Evolutionary conservation across 2,329 filamentous ascomycete species (phyloP), one percentile per base, ranked within the genome.

Genomic region (Alternaria sp.): DNA sequence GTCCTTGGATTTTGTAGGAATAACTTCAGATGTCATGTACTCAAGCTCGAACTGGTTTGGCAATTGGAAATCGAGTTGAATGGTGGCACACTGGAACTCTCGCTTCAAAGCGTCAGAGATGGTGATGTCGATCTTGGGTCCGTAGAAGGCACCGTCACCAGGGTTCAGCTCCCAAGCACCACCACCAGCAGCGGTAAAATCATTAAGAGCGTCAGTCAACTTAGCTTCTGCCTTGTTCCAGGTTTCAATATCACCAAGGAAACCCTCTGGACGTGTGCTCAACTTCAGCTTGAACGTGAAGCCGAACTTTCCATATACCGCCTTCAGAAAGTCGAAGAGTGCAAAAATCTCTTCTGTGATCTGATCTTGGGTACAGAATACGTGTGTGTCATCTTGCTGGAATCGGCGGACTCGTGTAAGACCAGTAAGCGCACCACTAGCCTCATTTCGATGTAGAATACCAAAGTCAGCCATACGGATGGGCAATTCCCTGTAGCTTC

Each of bases 71-170:
- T 96, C 93, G 55, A 96, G 87, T 81, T 98, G 94, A 69, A 98
- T 96, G 12, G 94, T 98, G 70, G 94, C 93, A 74, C 92, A 96
- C 80, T 96, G 91, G 83, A 89, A 91, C 61, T 94, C 92, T 77
- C 94, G 88, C 79, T 89, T 88, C 68, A 97, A 84, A 46, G 92
- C 92, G 80, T 97, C 94, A 52, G 89, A 90, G 74, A 99, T 94
- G 63, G 92, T 96, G 75, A 99, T 95, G 73, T 99, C 95, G 71
- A 98, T 97, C 87, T 99, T 99, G 52, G 95, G 95, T 2, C 95
- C 95, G 79, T 99, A 99, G 82, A 98, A 99, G 54, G 95, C 95
- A 75, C 95, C 95, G 72, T 99, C 95, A 58, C 94, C 95, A 61
- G 93, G 91, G 80, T 98, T 97, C 52, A 97, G 84, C 78, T 92